Base-by-base conservation (phyloP, 2,329 filamentous ascomycete species). In the Knoxdaviesia capensis region DNA sequence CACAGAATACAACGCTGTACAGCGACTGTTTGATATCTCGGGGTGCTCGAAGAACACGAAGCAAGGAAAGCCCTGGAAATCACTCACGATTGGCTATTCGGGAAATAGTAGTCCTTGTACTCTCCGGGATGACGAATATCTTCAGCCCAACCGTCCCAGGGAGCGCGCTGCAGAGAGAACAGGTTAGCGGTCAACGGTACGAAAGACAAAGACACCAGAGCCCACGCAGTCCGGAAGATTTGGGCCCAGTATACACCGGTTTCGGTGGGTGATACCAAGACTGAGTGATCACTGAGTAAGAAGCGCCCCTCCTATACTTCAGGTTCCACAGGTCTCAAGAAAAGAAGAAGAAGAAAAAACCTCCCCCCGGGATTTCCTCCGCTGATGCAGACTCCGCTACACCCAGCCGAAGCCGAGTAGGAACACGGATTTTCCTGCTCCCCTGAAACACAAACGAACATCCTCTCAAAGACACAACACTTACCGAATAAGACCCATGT, bases 61-160 rank as follows among this genome's bases (percentile, higher is more conserved):
- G 28, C 7, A 20, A 31, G 8, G 11, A 6, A 7, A 11, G 2
- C 20, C 20, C 20, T 3, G 20, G 20, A 32, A 37, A 7, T 11
- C 7, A 43, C 44, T 39, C 36, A 45, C 44, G 47, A 45, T 50
- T 74, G 64, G 9, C 52, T 56, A 50, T 75, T 76, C 7, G 71
- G 70, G 48, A 72, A 77, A 52, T 74, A 76, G 52, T 76, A 74
- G 46, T 75, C 72, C 52, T 76, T 74, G 54, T 65, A 72, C 48
- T 74, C 55, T 1, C 68, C 67, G 0, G 63, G 61, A 1, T 54
- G 39, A 1, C 66, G 65, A n/a, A 60, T 56, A 46, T 74, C 71
- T 38, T 63, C 61, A 2, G 69, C 69, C 67, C 68, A 73, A 0
- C 68, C 68, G 45, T 69, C 49, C 33, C 47, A 50, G 2, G 60